Evolutionary conservation across 306 rosid species (phyloP).

Genomic region (Cucumis hystrix): DNA sequence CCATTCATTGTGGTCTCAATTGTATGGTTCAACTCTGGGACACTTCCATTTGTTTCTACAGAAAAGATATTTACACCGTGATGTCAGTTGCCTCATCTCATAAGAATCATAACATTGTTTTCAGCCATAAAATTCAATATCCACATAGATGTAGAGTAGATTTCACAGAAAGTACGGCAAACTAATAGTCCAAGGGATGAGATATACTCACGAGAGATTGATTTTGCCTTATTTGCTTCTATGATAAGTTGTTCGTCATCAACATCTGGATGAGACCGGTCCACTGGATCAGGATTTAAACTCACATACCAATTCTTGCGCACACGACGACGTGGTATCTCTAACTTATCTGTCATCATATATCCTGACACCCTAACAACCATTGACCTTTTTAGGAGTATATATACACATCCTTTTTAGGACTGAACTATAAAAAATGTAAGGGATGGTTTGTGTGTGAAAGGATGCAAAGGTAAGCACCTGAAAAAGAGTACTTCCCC

Average conservation of each 20-base stretch:
- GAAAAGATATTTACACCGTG: slow-evolving; percentile 9
- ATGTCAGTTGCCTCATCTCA: slow-evolving; percentile 1
- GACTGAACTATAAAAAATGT: neutral
- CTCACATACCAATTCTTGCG: slow-evolving; percentile 79
- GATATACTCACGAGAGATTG: slow-evolving; percentile 40
- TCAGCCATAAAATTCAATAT: slow-evolving; percentile 7
- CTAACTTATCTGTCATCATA: slow-evolving; percentile 87
- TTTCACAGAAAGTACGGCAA: neutral
- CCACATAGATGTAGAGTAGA: neutral
- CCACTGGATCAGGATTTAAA: slow-evolving; percentile 62
- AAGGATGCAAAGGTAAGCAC: slow-evolving; percentile 23
- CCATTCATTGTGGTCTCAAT: slow-evolving; percentile 21
- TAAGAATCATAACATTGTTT: slow-evolving; percentile 1
- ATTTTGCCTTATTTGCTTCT: slow-evolving; percentile 38
- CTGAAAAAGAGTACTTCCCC: slow-evolving; percentile 98
- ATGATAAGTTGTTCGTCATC: slow-evolving; percentile 50
- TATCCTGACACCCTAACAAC: slow-evolving; percentile 82
- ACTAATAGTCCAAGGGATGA: neutral
- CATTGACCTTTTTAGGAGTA: neutral
- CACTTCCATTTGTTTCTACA: slow-evolving; percentile 42
- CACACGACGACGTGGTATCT: slow-evolving; percentile 70
- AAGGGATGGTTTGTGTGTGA: neutral
- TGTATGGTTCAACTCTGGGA: slow-evolving; percentile 24
- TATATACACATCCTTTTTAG: neutral
- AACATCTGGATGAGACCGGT: slow-evolving; percentile 89